A percentile compares a stretch with the other conserved stretches of the same genome.
phyloP scores from a whole-genome alignment of 1,284 basidiomycete genomes.

The Cutaneotrichosporon dermatis region DNA sequence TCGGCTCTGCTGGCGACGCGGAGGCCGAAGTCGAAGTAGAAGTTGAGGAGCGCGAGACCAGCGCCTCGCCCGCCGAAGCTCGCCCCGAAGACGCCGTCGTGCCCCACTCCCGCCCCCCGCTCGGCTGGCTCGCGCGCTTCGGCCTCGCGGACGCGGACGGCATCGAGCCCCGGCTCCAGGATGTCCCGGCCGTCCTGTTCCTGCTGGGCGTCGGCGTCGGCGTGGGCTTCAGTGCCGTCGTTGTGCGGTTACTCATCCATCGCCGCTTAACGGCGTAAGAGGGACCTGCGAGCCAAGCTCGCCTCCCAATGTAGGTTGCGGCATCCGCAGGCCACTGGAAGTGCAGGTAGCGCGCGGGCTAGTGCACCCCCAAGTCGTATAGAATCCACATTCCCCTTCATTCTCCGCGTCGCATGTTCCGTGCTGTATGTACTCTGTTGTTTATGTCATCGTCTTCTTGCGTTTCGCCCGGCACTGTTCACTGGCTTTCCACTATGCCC shows the following conservation, averaged over 20 bases:
- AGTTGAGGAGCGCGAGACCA: no score
- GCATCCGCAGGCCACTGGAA: no score
- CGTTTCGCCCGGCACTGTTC: no score
- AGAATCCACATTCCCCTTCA: no score
- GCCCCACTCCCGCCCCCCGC: background rate
- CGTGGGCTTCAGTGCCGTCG: conserved; percentile 11
- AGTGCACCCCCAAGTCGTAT: no score
- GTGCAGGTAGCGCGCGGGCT: no score
- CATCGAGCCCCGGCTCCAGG: conserved; percentile 8
- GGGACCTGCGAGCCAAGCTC: no score
- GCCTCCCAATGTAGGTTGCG: no score
- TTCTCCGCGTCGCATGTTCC: no score
- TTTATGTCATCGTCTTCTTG: no score
- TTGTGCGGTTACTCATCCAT: conserved; percentile 8
- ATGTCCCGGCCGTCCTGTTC: conserved; percentile 15
- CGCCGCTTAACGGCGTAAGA: background rate
- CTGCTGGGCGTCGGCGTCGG: conserved; percentile 19
- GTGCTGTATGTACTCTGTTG: no score
- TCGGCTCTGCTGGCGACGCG: background rate
- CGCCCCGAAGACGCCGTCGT: background rate
- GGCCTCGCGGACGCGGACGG: conserved; percentile 9
- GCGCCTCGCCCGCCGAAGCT: background rate
- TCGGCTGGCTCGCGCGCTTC: conserved; percentile 6
- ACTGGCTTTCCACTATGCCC: no score
- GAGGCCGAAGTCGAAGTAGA: background rate